Percentiles rank a stretch among this genome's conserved stretches.
Evolutionary conservation across 108 stramenopile species (phyloP).

Genomic region (Conticribra guillardii): DNA sequence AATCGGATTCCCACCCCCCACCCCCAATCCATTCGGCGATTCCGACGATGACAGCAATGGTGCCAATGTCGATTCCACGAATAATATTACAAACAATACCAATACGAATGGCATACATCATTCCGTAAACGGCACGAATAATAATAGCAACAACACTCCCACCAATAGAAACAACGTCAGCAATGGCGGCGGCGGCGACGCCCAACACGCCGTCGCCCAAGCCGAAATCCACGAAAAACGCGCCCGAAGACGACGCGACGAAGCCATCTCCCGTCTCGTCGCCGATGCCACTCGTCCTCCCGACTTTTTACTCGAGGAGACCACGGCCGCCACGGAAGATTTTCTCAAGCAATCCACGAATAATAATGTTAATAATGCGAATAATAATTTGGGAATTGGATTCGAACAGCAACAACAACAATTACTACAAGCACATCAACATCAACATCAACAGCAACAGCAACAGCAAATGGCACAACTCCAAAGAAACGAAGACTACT

Average conservation of each 20-base stretch:
- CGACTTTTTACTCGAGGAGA: conserved; percentile 35
- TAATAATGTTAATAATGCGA: conserved; percentile 16
- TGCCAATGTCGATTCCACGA: too few relatives aligned
- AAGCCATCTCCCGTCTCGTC: conserved; percentile 83
- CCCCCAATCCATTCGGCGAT: conserved; percentile 16
- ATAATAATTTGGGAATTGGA: too few relatives aligned
- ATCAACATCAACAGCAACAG: not conserved
- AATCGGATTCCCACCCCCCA: not conserved
- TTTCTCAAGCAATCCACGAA: conserved; percentile 1
- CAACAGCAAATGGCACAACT: too few relatives aligned
- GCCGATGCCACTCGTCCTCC: conserved; percentile 77
- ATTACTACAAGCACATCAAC: conserved; percentile 2
- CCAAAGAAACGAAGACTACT: conserved; percentile 12
- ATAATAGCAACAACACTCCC: too few relatives aligned
- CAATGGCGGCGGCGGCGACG: too few relatives aligned
- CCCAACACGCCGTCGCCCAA: too few relatives aligned
- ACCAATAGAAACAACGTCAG: too few relatives aligned
- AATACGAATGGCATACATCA: too few relatives aligned
- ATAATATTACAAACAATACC: not conserved
- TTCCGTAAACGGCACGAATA: too few relatives aligned
- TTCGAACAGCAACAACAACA: too few relatives aligned
- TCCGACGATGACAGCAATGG: conserved; percentile 26
- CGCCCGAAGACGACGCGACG: conserved; percentile 77
- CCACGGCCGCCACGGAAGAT: conserved; percentile 6
- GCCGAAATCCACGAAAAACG: conserved; percentile 28